Conservation (phyloP, 805 yeast genomes). For the Yarrowia sp. region DNA sequence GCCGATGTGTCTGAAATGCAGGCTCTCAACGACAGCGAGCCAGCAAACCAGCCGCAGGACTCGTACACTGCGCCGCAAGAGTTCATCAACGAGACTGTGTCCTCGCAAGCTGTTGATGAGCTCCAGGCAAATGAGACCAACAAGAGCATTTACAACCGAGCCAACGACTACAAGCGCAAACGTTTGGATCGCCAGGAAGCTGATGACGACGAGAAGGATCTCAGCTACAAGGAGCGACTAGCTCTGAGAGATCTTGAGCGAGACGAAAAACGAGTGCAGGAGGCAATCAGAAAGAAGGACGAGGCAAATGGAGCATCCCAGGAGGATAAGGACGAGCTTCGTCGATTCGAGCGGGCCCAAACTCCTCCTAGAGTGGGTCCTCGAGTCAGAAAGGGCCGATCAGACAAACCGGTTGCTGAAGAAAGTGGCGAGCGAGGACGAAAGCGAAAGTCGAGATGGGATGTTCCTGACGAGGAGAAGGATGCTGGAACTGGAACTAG, state of each 20-base stretch:
- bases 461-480: slow-evolving; percentile 32
- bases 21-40: not conserved
- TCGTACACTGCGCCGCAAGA: slow-evolving; percentile 45
- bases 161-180: slow-evolving; percentile 50
- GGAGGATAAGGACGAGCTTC: slow-evolving; percentile 31
- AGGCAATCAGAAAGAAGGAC: slow-evolving; percentile 36
- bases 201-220: slow-evolving; percentile 32
- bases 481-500: slow-evolving; percentile 30
- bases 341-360: slow-evolving; percentile 28
- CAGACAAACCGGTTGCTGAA: slow-evolving; percentile 37
- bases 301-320: slow-evolving; percentile 27
- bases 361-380: slow-evolving; percentile 33
- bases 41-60: not conserved
- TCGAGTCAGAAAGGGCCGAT: slow-evolving; percentile 40
- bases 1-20: slow-evolving; percentile 1
- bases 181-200: slow-evolving; percentile 40
- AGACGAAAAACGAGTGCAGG: slow-evolving; percentile 39
- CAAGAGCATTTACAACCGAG: slow-evolving; percentile 40
- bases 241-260: slow-evolving; percentile 44
- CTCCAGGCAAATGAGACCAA: slow-evolving; percentile 32
- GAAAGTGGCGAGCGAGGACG: slow-evolving; percentile 26
- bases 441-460: slow-evolving; percentile 39
- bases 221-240: slow-evolving; percentile 46
- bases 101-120: slow-evolving; percentile 39
- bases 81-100: slow-evolving; percentile 37